Conservation (phyloP, 306 rosid species). For the Vachellia collinsii region DNA sequence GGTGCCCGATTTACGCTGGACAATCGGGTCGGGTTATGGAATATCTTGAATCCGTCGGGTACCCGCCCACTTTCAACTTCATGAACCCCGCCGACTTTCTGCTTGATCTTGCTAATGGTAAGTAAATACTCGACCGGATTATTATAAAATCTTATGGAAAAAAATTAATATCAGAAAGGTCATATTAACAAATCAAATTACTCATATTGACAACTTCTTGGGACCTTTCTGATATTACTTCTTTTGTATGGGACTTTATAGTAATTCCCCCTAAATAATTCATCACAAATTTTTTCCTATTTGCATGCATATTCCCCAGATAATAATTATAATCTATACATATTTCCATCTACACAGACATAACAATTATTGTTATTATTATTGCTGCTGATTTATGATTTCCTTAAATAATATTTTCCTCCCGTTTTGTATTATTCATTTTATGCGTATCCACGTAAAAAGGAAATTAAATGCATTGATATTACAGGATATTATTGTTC, state of each 20-base stretch:
- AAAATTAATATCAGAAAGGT: too few species aligned
- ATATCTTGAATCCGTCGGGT: slow-evolving; percentile 67
- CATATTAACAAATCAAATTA: too few species aligned
- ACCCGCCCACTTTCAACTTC: slow-evolving; percentile 60
- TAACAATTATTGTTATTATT: too few species aligned
- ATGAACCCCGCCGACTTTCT: slow-evolving; percentile 88
- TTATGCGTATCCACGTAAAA: too few species aligned
- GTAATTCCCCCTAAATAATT: too few species aligned
- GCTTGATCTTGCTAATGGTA: slow-evolving; percentile 92
- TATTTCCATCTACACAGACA: background rate
- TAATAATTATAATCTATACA: background rate
- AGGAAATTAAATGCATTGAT: too few species aligned
- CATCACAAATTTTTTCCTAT: background rate
- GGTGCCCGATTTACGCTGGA: slow-evolving; percentile 73
- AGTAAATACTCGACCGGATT: too few species aligned
- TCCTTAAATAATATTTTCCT: background rate
- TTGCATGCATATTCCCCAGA: background rate
- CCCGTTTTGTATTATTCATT: background rate
- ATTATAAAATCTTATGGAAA: too few species aligned
- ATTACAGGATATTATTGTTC: too few species aligned
- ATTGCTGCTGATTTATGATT: background rate
- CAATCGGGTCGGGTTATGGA: slow-evolving; percentile 66
- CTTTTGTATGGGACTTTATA: too few species aligned
- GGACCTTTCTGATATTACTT: too few species aligned
- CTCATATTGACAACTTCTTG: too few species aligned